phyloP scores from a whole-genome alignment of 73 alveolate genomes.

The Urostyla sp. region DNA sequence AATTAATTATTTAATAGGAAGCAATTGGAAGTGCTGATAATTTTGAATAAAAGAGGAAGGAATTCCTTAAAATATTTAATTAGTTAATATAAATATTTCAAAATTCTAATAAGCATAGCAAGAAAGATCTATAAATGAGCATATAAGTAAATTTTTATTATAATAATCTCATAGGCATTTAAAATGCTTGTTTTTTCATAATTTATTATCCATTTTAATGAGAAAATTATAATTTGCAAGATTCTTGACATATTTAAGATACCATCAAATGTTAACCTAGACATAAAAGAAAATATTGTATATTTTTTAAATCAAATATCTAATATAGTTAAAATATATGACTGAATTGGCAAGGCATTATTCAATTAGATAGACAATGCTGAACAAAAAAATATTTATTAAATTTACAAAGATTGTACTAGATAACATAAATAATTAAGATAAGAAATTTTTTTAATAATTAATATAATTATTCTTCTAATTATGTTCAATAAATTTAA shows the following conservation, averaged over 20 bases:
- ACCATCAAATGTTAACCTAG: not conserved
- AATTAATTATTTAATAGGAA: too few species aligned
- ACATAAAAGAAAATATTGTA: constrained; percentile 8
- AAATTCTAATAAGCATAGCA: not conserved
- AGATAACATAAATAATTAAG: not conserved
- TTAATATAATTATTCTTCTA: not conserved
- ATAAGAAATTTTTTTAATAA: not conserved
- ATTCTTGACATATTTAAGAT: not conserved
- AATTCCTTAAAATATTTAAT: constrained; percentile 14
- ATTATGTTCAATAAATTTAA: not conserved
- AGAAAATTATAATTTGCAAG: not conserved
- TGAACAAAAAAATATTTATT: constrained; percentile 9
- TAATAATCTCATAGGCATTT: too few species aligned
- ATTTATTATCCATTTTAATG: constrained; percentile 32
- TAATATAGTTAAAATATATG: not conserved
- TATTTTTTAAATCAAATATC: too few species aligned
- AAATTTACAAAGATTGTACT: not conserved
- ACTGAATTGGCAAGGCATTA: constrained; percentile 13
- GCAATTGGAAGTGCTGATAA: constrained; percentile 1
- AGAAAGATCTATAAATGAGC: not conserved
- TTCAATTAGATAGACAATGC: not conserved
- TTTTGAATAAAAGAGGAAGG: constrained; percentile 25
- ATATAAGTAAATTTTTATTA: too few species aligned
- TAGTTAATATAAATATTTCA: not conserved
- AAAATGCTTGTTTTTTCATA: not conserved